phyloP scores from a whole-genome alignment of 169 alveolate genomes.

The Plasmodium fragile region DNA sequence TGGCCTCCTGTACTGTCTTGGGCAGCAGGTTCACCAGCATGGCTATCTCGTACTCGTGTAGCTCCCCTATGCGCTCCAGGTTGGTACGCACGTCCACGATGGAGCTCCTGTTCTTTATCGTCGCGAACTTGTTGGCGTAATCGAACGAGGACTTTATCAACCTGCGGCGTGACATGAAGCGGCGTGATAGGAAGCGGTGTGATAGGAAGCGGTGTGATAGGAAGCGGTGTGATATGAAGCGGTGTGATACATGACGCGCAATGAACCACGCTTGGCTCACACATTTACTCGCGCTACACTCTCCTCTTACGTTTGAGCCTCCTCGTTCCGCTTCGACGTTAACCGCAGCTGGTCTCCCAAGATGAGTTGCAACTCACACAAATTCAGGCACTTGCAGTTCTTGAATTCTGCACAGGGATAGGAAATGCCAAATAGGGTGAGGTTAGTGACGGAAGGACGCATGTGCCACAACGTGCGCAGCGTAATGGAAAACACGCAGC shows the following conservation, averaged over 20 bases:
- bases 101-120: conserved; percentile 82
- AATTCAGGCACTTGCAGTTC: conserved; percentile 83
- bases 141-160: conserved; percentile 84
- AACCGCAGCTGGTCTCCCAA: conserved; percentile 85
- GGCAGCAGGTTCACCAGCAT: conserved; percentile 90
- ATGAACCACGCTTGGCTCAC: background rate
- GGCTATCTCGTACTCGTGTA: conserved; percentile 92
- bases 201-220: background rate
- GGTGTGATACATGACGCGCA: background rate
- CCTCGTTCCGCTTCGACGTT: conserved; percentile 84
- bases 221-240: background rate
- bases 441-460: background rate
- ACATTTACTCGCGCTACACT: background rate
- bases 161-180: conserved; percentile 33
- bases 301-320: conserved; percentile 82
- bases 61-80: conserved; percentile 88
- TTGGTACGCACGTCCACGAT: conserved; percentile 87
- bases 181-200: background rate
- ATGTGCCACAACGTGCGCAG: background rate
- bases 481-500: background rate
- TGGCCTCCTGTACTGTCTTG: conserved; percentile 91
- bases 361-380: conserved; percentile 86
- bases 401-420: conserved; percentile 72
- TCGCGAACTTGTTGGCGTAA: conserved; percentile 82
- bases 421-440: background rate